phyloP scores from a whole-genome alignment of 768 basidiomycete species.

The Suillus subalutaceus region DNA sequence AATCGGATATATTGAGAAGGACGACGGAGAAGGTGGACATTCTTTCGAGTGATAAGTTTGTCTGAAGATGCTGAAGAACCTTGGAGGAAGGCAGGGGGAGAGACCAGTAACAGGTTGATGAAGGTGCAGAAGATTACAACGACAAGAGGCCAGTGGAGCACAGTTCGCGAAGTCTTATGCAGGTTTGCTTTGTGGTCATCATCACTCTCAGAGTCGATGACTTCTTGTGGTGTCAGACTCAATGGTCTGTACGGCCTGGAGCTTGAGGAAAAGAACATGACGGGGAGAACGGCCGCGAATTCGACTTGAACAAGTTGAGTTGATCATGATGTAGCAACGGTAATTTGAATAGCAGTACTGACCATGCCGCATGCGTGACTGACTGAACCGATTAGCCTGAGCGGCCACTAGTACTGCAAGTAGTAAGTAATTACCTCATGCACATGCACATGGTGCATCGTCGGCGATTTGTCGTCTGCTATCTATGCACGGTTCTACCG shows the following conservation, averaged over 20 bases:
- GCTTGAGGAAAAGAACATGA: constrained; percentile 2
- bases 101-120: not conserved
- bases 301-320: not conserved
- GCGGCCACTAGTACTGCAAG: not conserved
- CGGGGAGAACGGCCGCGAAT: not conserved
- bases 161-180: not conserved
- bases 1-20: constrained; percentile 4
- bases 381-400: not conserved
- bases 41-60: not conserved
- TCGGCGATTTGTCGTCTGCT: not conserved
- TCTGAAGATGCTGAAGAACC: not conserved
- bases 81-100: not conserved
- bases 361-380: not conserved
- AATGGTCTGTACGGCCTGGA: not conserved
- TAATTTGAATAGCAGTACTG: not conserved
- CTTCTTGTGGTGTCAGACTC: constrained; percentile 1
- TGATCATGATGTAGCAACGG: not conserved
- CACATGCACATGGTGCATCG: not conserved
- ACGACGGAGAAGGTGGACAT: not conserved
- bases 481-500: not conserved
- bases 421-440: too few species aligned
- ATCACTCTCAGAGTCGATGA: constrained; percentile 1
- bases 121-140: not conserved
- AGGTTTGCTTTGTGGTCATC: not conserved
- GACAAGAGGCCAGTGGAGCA: not conserved